These are phyloP conservation scores for Cicer arietinum DNA, from an alignment of 306 rosid species.

Conservation along the genomic window DNA sequence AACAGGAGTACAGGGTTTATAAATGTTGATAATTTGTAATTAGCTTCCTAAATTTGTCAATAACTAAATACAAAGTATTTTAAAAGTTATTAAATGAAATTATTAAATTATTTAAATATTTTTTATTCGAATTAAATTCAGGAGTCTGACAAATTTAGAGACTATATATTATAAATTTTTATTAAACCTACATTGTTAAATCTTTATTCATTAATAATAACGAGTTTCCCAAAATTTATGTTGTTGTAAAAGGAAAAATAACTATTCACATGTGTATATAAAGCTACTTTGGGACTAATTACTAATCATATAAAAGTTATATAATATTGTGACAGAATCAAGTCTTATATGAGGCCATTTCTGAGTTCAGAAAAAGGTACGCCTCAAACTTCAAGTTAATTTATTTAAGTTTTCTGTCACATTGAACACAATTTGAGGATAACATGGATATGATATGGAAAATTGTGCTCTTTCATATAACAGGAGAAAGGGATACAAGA, in stretches of 20 bases:
- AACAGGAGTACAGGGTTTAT: no score
- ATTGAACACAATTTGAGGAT: background rate
- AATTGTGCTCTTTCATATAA: constrained; percentile 18
- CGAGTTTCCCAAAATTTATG: background rate
- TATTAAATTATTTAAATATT: no score
- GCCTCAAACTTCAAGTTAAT: constrained; percentile 20
- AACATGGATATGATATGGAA: no score
- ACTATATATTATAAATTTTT: no score
- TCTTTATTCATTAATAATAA: background rate
- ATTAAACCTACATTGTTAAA: background rate
- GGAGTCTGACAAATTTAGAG: no score
- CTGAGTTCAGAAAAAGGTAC: constrained; percentile 79
- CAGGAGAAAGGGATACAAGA: constrained; percentile 71
- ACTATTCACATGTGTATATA: background rate
- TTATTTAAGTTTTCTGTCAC: background rate
- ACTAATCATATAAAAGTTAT: background rate
- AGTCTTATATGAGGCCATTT: constrained; percentile 71
- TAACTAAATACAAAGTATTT: no score
- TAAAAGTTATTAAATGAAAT: no score
- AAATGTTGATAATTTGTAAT: no score
- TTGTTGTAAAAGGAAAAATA: background rate
- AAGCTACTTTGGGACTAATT: background rate
- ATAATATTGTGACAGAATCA: constrained; percentile 59
- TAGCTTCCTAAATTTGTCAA: no score
- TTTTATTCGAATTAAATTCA: no score